Evolutionary conservation across 768 basidiomycete genomes (phyloP), one percentile per base, ranked within the genome.

Genomic region (Podaxis carcinomalis): DNA sequence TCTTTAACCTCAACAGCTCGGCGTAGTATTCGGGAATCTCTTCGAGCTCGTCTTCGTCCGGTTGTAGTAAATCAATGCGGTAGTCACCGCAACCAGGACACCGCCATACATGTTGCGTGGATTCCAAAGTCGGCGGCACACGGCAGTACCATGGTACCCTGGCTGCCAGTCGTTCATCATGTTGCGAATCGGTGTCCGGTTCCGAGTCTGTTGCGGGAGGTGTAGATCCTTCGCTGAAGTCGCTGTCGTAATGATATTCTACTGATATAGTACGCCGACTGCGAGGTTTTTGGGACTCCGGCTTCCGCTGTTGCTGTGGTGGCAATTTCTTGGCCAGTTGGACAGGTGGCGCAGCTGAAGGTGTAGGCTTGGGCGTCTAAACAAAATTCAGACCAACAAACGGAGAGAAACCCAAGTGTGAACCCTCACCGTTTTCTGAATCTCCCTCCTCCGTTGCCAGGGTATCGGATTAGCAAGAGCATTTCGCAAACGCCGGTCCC

Each of bases 171-270:
- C 13, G 36, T 74, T 51, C 42, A 37, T 62, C 58, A 51, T 64
- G 64, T 64, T 70, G 57, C 50, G 52, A 57, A 19, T 61, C 54
- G 7, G 46, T 6, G 32, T 72, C 74, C 1, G 69, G 55, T 40
- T 78, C 72, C 9, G 78, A 74, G 46, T 78, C 78, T 1, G 78
- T 70, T n/a, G 71, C 75, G 5, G 78, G 73, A 11, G 71, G 72
- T 21, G 80, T 78, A 3, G 84, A 84, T 5, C 69, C 66, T n/a
- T 80, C 78, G 10, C 81, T 82, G 67, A 87, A 87, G 65, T 88
- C 86, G 0, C 82, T 76, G 66, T 82, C 83, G 63, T 86, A 86
- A 10, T 68, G 66, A 57, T 67, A 74, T 51, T 66, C 53, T 3
- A 49, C 32, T 21, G 23, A 25, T 49, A 36, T 14, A 46, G 25